These are phyloP conservation scores for Vitis hybrid DNA, from an alignment of 177 flowering plant species.

Conservation along the genomic window DNA sequence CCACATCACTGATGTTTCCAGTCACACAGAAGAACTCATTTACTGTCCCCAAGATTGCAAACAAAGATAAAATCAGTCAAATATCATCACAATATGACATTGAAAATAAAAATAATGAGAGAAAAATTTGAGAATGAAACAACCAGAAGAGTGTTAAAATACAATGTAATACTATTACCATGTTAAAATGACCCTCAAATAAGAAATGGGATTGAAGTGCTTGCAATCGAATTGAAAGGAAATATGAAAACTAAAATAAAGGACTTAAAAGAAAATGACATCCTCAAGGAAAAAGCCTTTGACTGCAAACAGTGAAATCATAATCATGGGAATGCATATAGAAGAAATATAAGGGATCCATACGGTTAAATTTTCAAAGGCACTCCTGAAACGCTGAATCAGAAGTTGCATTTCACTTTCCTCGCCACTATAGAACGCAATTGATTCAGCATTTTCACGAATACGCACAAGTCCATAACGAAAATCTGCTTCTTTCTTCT, in stretches of 20 bases:
- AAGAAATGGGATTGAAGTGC: background rate
- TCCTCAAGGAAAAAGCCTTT: background rate
- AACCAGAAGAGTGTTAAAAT: too few relatives aligned
- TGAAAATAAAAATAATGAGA: too few relatives aligned
- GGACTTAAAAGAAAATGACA: background rate
- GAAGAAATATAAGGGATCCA: constrained; percentile 8
- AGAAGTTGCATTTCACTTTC: constrained; percentile 83
- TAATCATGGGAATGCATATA: constrained; percentile 1
- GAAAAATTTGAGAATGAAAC: too few relatives aligned
- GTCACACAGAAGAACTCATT: too few relatives aligned
- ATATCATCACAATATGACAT: too few relatives aligned
- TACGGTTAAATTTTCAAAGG: constrained; percentile 88
- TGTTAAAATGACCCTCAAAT: background rate
- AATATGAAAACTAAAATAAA: background rate
- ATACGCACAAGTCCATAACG: constrained; percentile 97
- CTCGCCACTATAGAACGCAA: constrained; percentile 97
- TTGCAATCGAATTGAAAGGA: background rate
- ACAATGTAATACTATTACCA: background rate
- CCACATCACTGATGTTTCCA: too few relatives aligned
- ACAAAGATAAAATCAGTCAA: too few relatives aligned
- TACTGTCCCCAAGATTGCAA: too few relatives aligned
- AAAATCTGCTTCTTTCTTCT: constrained; percentile 98
- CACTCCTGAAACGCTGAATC: constrained; percentile 80
- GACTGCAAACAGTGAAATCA: background rate
- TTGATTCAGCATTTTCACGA: constrained; percentile 97